Conservation (phyloP, 768 basidiomycete genomes). For the Xanthoconium stramineum region DNA sequence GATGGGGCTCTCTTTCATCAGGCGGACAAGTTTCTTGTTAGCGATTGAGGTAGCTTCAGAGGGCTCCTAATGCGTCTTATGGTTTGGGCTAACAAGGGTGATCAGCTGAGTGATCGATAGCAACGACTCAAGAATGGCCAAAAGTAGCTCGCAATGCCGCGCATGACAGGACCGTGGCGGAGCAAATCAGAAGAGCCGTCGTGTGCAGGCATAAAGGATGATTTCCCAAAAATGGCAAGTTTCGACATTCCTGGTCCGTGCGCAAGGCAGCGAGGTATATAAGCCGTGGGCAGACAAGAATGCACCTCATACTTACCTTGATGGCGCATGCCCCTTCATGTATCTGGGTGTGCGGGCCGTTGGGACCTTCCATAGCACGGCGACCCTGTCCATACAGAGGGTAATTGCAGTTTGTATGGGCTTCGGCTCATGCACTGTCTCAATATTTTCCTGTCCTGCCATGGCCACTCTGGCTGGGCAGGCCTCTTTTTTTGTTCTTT, state of each 20-base stretch:
- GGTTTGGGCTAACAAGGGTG: background rate
- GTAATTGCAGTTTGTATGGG: slow-evolving; percentile 45
- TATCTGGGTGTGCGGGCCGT: slow-evolving; percentile 55
- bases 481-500: slow-evolving; percentile 26
- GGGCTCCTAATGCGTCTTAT: too few relatives aligned
- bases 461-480: slow-evolving; percentile 46
- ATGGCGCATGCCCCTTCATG: slow-evolving; percentile 56
- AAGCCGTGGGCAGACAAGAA: slow-evolving; percentile 1
- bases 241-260: slow-evolving; percentile 24
- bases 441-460: slow-evolving; percentile 77
- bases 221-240: slow-evolving; percentile 1
- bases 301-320: slow-evolving; percentile 57
- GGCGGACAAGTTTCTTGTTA: slow-evolving; percentile 1
- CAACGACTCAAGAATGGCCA: too few relatives aligned
- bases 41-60: background rate
- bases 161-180: too few relatives aligned
- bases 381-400: slow-evolving; percentile 53
- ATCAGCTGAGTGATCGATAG: too few relatives aligned
- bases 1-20: slow-evolving; percentile 12
- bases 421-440: slow-evolving; percentile 76
- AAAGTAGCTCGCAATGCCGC: too few relatives aligned
- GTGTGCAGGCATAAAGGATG: background rate
- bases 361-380: slow-evolving; percentile 53
- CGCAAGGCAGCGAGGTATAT: slow-evolving; percentile 26
- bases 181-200: too few relatives aligned